Percentiles rank a stretch among this genome's conserved stretches.
phyloP scores from a whole-genome alignment of 345 rosid genomes.

The Geranium brycei region DNA sequence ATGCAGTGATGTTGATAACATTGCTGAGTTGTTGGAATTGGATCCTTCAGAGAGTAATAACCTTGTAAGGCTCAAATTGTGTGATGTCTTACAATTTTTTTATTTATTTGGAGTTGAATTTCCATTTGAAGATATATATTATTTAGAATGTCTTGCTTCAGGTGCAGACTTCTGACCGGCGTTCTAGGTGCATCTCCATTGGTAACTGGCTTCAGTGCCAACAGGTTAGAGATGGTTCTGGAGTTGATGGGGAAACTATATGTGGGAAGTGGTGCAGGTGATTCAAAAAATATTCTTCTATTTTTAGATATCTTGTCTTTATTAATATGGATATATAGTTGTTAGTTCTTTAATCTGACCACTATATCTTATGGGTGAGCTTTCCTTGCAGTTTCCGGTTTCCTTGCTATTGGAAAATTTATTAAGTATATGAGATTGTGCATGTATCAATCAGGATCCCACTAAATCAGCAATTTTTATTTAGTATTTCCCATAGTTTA shows the following conservation, averaged over 20 bases:
- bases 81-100: constrained; percentile 4
- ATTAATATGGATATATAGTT: too few relatives aligned
- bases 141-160: constrained; percentile 15
- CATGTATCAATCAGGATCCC: too few relatives aligned
- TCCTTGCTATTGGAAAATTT: too few relatives aligned
- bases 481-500: too few relatives aligned
- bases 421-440: too few relatives aligned
- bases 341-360: too few relatives aligned
- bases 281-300: constrained; percentile 5
- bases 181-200: constrained; percentile 23
- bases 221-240: constrained; percentile 26
- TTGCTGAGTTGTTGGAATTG: constrained; percentile 32
- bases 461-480: too few relatives aligned
- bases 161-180: constrained; percentile 27
- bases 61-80: constrained; percentile 34
- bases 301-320: neutral
- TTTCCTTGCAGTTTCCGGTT: too few relatives aligned
- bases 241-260: constrained; percentile 30
- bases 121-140: neutral
- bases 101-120: neutral
- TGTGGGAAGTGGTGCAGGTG: constrained; percentile 99
- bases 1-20: constrained; percentile 42
- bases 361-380: too few relatives aligned
- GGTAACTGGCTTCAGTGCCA: constrained; percentile 93
- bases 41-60: constrained; percentile 23